These are phyloP conservation scores for Hypoxylon lienhwacheense DNA, from an alignment of 495 filamentous ascomycete genomes.

Conservation along the genomic window DNA sequence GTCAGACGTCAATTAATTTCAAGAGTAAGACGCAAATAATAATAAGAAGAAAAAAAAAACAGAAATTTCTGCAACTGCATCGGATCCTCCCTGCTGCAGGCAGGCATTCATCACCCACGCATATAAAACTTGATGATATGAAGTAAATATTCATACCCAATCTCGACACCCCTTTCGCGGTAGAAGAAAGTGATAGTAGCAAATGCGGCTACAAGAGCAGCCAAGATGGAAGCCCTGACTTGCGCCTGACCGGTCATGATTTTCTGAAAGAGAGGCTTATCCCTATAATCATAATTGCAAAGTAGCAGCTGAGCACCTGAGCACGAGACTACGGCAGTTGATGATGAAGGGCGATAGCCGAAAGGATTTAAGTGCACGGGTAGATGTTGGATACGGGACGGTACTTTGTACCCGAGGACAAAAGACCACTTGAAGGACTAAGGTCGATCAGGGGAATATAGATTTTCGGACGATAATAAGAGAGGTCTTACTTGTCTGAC, in stretches of 20 bases:
- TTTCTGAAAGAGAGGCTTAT: not conserved
- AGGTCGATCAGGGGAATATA: constrained; percentile 32
- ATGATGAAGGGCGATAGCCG: constrained; percentile 12
- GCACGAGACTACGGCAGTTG: constrained; percentile 17
- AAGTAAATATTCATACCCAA: constrained; percentile 27
- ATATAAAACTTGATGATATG: constrained; percentile 12
- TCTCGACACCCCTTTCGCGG: not conserved
- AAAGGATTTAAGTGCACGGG: constrained; percentile 12
- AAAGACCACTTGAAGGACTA: too few species aligned
- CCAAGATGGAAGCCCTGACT: constrained; percentile 15
- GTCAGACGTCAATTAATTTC: constrained; percentile 11
- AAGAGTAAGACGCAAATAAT: constrained; percentile 18
- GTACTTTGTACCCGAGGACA: constrained; percentile 20
- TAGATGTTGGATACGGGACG: too few species aligned
- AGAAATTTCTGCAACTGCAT: constrained; percentile 27
- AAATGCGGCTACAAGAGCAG: constrained; percentile 7
- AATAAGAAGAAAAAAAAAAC: too few species aligned
- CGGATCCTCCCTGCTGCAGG: constrained; percentile 22
- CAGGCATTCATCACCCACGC: constrained; percentile 7
- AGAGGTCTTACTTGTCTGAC: constrained; percentile 22
- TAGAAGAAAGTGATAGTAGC: constrained; percentile 6
- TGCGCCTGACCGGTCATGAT: constrained; percentile 18
- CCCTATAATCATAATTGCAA: constrained; percentile 2
- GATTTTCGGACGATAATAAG: constrained; percentile 22
- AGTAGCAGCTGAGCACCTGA: not conserved